Evolutionary conservation across 805 yeast species (phyloP), one percentile per base, ranked within the genome.

Genomic region (Torulaspora delbrueckii): DNA sequence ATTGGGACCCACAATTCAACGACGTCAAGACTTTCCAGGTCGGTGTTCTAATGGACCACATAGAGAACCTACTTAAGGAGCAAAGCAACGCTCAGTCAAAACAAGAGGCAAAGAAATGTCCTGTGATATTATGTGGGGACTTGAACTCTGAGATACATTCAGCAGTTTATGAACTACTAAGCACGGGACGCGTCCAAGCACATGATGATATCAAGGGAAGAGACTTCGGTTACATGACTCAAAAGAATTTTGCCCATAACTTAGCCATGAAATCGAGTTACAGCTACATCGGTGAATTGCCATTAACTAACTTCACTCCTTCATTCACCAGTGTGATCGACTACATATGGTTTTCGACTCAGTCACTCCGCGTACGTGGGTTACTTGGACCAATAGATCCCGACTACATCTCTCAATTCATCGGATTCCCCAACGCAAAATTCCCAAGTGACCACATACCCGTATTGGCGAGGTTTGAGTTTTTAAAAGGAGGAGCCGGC

Each of bases 11-110:
- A 3, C 87, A 86, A 40, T 86, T 82, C 62, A 87, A 87, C 63
- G 99, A 93, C 68, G 99, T 93, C 46, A 93, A 93, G 66, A 81
- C 97, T 2, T 84, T 93, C 69, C 99, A 93, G 71, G 93, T 86
- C 45, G 97, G 96, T 35, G 84, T 93, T 24, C 71, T 93, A 52
- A 69, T 93, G 57, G 97, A 91, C 58, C 96, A 93, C 67, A 68
- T 95, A 60, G 93, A 87, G 61, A 69, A 70, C 5, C 66, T 86
- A 39, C 68, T 81, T 35, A 79, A 78, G 59, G 69, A 73, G 57
- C 65, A 71, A 40, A 51, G 67, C 50, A 73, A 73, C 54, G 59
- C 75, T 16, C 72, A 70, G 46, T 63, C 72, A 34, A 66, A 71
- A 24, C 80, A 76, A 26, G 81, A 76, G 14, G 56, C 76, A 37